Evolutionary conservation across 2,329 filamentous ascomycete species (phyloP).

Genomic region (Penicillium sp.): DNA sequence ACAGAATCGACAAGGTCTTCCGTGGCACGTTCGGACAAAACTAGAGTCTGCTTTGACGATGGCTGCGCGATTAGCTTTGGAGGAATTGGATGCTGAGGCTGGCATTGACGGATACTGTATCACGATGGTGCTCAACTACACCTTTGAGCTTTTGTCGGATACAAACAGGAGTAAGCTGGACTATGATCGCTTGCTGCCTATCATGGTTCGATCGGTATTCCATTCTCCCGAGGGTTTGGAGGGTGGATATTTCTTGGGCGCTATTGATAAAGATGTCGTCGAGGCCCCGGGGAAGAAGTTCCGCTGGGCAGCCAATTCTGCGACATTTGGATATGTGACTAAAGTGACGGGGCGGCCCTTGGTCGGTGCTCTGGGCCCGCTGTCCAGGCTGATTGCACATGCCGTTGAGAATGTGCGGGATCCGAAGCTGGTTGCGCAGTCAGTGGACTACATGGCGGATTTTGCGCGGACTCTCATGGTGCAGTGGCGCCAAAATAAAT

Average conservation of each 20-base stretch:
- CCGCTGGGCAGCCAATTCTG: conserved; percentile 65
- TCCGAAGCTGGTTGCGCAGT: conserved; percentile 45
- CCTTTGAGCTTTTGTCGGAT: conserved; percentile 71
- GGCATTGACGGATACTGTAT: conserved; percentile 59
- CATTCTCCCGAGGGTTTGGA: conserved; percentile 74
- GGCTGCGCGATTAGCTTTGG: conserved; percentile 74
- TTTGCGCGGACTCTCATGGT: conserved; percentile 69
- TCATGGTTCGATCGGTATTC: conserved; percentile 68
- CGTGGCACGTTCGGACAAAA: conserved; percentile 64
- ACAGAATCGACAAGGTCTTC: conserved; percentile 65
- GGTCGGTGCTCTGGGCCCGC: conserved; percentile 62
- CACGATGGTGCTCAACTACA: conserved; percentile 74
- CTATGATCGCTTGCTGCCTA: conserved; percentile 71
- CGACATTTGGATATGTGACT: conserved; percentile 61
- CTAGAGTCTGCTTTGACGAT: conserved; percentile 74
- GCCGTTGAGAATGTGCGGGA: conserved; percentile 61
- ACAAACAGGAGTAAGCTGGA: conserved; percentile 62
- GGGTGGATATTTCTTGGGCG: conserved; percentile 73
- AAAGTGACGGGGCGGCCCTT: conserved; percentile 61
- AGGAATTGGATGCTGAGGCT: conserved; percentile 56
- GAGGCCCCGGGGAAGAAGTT: conserved; percentile 60
- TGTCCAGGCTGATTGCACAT: conserved; percentile 66
- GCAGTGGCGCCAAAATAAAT: conserved; percentile 73
- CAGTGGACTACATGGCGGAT: conserved; percentile 64
- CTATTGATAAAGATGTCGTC: conserved; percentile 68